Percentiles rank a stretch among this genome's conserved stretches.
These are phyloP conservation scores for Rhododendron kiyosumense DNA, from an alignment of 148 eudicot species.

Conservation along the genomic window DNA sequence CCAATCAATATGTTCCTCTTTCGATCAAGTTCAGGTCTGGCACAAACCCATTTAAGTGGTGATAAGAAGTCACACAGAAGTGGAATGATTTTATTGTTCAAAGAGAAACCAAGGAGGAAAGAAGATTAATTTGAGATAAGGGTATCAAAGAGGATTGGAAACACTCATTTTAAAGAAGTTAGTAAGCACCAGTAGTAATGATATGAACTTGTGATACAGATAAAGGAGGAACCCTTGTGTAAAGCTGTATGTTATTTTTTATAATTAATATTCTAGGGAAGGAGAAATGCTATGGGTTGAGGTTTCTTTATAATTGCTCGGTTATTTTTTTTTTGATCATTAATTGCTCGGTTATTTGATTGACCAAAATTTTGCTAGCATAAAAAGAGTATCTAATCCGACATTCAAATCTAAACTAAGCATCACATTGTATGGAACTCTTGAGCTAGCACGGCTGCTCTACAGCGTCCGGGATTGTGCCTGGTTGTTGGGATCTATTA, in stretches of 20 bases:
- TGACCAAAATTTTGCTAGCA: not conserved
- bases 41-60: constrained; percentile 7
- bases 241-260: not conserved
- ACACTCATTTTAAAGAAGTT: not conserved
- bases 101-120: not conserved
- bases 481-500: not conserved
- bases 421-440: not conserved
- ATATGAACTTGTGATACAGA: not conserved
- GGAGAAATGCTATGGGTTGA: not conserved
- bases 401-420: not conserved
- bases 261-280: not conserved
- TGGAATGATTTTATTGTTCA: not conserved
- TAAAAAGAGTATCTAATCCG: not conserved
- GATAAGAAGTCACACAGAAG: not conserved
- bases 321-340: no score
- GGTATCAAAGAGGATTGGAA: not conserved
- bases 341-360: not conserved
- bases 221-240: not conserved
- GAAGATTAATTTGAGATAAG: not conserved
- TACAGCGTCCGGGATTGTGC: not conserved
- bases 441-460: not conserved
- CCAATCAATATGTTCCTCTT: constrained; percentile 6
- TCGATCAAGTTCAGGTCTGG: not conserved
- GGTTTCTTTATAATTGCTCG: not conserved
- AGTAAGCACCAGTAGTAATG: not conserved